phyloP scores from a whole-genome alignment of 805 yeast genomes.

The Grigorovia transvaalensis region DNA sequence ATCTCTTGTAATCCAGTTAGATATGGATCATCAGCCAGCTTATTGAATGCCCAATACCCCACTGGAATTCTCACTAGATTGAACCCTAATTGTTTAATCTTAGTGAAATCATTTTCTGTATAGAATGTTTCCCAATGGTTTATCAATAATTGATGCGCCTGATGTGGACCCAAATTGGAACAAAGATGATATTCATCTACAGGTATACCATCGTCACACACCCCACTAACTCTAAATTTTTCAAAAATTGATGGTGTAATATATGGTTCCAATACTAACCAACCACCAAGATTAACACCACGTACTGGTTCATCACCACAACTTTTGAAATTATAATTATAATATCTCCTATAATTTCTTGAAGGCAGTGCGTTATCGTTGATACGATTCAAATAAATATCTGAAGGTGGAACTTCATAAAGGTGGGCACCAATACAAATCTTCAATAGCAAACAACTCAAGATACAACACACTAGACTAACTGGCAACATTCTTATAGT shows the following conservation, averaged over 20 bases:
- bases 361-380: background rate
- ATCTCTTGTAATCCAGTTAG: slow-evolving; percentile 62
- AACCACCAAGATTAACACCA: slow-evolving; percentile 83
- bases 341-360: background rate
- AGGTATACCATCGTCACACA: slow-evolving; percentile 39
- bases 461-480: background rate
- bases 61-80: slow-evolving; percentile 85
- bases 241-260: slow-evolving; percentile 73
- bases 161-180: slow-evolving; percentile 47
- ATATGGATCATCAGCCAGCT: slow-evolving; percentile 59
- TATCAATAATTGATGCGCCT: slow-evolving; percentile 41
- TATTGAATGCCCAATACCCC: slow-evolving; percentile 86
- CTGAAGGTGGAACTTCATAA: background rate
- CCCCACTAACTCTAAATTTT: slow-evolving; percentile 31
- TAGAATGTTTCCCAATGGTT: slow-evolving; percentile 74
- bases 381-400: background rate
- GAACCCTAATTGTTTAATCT: slow-evolving; percentile 53
- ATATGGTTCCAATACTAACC: slow-evolving; percentile 82
- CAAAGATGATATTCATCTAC: slow-evolving; percentile 76
- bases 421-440: background rate
- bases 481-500: background rate
- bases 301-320: slow-evolving; percentile 9
- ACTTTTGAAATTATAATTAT: background rate
- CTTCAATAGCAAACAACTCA: background rate
- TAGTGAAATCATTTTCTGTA: slow-evolving; percentile 58